Evolutionary conservation across 345 rosid species (phyloP), one percentile per base, ranked within the genome.

Genomic region (Salix caprea): DNA sequence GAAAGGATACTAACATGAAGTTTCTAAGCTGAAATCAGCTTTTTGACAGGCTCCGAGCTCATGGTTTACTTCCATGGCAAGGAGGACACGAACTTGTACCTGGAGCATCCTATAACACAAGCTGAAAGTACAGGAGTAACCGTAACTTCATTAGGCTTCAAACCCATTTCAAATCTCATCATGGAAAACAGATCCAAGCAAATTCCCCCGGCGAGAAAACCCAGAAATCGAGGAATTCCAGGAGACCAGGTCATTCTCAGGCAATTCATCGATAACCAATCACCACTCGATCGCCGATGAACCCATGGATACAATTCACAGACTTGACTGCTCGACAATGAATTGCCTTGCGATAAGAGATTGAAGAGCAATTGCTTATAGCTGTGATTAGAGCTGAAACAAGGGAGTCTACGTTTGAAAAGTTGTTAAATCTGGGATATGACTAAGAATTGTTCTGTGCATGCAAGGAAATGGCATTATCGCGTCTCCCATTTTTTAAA

Each of bases 181-280:
- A 74, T 79, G 37, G 39, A 76, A 23, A 90, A 81, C 36, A 74
- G 81, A 72, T 69, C 4, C 34, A 89, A 62, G 74, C 91, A 90
- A 71, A 76, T 71, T 77, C 71, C 91, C 87, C 67, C 34, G 80
- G 50, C 79, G 80, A 14, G 88, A 86, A 79, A 81, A 85, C 60
- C 88, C 87, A 2, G 90, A 85, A 44, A 90, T 84, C 26, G 91
- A 79, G 39, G 91, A 91, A 82, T 93, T 93, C 91, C 96, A 91
- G 24, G 94, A 91, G 48, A 84, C 76, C 61, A 87, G 65, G 79
- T 92, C 96, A 74, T 79, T 88, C 0, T 76, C 73, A 65, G 94
- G 87, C 85, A 91, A 85, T 91, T 92, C 91, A 77, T 86, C 91
- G 83, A 66, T 91, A 91, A 36, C 73, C 30, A 0, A 86, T 71